Conservation (phyloP, 2,329 filamentous ascomycete species). For the Colletotrichum shisoi region DNA sequence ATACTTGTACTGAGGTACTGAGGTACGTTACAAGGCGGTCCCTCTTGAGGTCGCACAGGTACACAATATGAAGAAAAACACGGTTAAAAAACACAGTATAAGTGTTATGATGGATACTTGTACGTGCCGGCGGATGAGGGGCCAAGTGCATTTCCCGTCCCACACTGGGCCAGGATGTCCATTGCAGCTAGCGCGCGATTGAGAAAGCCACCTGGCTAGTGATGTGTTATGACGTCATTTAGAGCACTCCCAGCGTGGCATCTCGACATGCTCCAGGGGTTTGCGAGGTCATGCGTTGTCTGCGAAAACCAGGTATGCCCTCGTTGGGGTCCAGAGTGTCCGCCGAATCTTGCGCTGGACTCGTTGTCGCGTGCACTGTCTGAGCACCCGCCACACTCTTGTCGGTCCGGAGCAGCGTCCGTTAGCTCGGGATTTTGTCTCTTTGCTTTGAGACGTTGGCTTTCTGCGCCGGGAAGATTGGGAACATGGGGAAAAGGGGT, state of each 20-base stretch:
- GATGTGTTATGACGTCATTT: slow-evolving; percentile 31
- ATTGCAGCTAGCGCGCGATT: not conserved
- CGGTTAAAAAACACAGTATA: too few species aligned
- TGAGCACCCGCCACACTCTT: not conserved
- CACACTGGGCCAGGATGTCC: slow-evolving; percentile 7
- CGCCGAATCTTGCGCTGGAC: not conserved
- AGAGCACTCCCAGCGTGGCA: slow-evolving; percentile 15
- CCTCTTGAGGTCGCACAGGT: too few species aligned
- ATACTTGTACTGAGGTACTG: slow-evolving; percentile 12
- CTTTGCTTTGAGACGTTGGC: slow-evolving; percentile 18
- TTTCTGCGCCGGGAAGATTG: too few species aligned
- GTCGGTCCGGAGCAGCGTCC: slow-evolving; percentile 32
- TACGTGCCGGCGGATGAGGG: not conserved
- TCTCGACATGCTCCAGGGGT: slow-evolving; percentile 29
- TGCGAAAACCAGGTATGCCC: slow-evolving; percentile 7
- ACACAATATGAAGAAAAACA: too few species aligned
- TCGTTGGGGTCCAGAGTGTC: not conserved
- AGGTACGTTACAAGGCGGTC: too few species aligned
- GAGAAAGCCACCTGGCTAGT: slow-evolving; percentile 14
- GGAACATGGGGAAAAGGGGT: not conserved
- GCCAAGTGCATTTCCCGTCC: slow-evolving; percentile 3
- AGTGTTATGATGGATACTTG: not conserved
- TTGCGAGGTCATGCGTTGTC: slow-evolving; percentile 31
- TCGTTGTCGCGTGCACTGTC: slow-evolving; percentile 8
- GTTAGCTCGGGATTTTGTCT: slow-evolving; percentile 22